Evolutionary conservation across 2,329 filamentous ascomycete genomes (phyloP), one percentile per base, ranked within the genome.

Genomic region (Colletotrichum gloeosporioides): DNA sequence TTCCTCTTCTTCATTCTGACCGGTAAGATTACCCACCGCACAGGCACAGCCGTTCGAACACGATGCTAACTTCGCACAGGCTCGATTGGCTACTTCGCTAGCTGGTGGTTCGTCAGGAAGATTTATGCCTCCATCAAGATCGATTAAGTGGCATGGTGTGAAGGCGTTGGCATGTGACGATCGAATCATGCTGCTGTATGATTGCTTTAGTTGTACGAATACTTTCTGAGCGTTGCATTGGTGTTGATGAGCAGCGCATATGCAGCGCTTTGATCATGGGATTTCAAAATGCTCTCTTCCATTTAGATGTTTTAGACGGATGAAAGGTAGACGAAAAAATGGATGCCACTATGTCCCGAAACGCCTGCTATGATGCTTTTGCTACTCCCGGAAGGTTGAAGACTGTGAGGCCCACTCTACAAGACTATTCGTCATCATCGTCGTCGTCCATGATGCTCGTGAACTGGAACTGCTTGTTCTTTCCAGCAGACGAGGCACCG

Each of bases 81-180:
- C 36, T 95, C 96, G 1, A 99, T 99, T 83, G 97, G 97, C 71
- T 98, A 97, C 88, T 95, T 98, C 81, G 93, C 97, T 10, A 98
- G 95, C 84, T 99, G 96, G 95, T 91, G 94, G 83, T 99, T 99
- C 83, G 94, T 98, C 69, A 92, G 95, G 79, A 96, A 95, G 84
- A 99, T 99, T 77, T 99, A 99, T 85, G 89, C 92, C 29, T 98
- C 96, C n/a, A 98, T 99, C 88, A 99, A 99, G 89, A 96, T 99
- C 79, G 97, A 99, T 84, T 99, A 87, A 85, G 75, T 5, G 57
- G 44, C 44, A 29, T 63, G 15, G 16, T 15, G 44, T 57, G 55
- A 18, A 61, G 66, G 66, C 71, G 31, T 53, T 68, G 36, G 62
- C 36, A 63, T 63, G 62, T 32, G 61, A 66, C 62, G 44, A 57